Base-by-base conservation (phyloP, 345 rosid species). In the Ceriops zippeliana region DNA sequence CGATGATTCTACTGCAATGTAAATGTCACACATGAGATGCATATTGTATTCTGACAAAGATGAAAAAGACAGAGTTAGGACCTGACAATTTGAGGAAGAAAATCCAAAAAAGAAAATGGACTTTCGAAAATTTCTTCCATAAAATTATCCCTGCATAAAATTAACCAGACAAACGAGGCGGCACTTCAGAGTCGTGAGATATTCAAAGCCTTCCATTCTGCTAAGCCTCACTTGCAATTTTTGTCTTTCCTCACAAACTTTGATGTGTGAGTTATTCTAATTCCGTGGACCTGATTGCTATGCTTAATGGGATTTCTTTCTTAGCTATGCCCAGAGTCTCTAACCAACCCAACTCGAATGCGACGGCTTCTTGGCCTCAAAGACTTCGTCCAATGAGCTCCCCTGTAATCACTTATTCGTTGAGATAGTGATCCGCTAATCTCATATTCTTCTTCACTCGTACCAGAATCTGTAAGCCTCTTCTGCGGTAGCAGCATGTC, bases 301-400 rank as follows among this genome's bases (percentile, higher is more conserved):
- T 76, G 79, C 59, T 54, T 72, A 9, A 27, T 57, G 19, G 60
- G 61, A 21, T 59, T 71, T n/a, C 56, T 66, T 62, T 49, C 58
- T 21, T 6, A 69, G 38, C 70, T 72, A 68, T 70, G 20, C 16
- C 42, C 69, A 51, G 69, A 71, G 27, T 66, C 79, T 77, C 74
- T 75, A 53, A 74, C 66, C 17, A 81, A 60, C 37, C 86, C 78
- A 9, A 78, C 76, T 62, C 61, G 68, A 69, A 80, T 69, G 51
- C 82, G 71, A 58, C 69, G 81, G 62, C 68, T 84, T 68, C 82
- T 79, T 19, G 89, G 80, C 71, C 81, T 77, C 66, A 82, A 51
- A 70, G 86, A 67, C 71, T 65, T 84, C 65, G 74, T 84, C 13
- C 76, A 46, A n/a, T 80, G 87, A 54, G 59, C 79, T 75, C 69